Base-by-base conservation (phyloP, 208 protist species). In the Jaenimonas drosophilae region DNA sequence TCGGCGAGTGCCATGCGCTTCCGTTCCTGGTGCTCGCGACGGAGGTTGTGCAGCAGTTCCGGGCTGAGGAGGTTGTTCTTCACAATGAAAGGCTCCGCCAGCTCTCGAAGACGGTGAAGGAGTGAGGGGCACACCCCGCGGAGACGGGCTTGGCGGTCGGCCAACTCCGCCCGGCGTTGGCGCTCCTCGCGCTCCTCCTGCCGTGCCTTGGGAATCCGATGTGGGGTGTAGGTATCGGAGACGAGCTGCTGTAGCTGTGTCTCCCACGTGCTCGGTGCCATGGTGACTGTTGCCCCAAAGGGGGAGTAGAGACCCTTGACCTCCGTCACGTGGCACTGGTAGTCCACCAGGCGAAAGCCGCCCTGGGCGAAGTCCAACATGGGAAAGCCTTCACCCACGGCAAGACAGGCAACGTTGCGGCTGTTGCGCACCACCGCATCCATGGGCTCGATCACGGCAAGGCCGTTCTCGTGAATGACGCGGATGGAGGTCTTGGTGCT, bases 311-410 rank as follows among this genome's bases (percentile, higher is more conserved):
- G 49, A 25, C 70, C 21, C 12, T 50, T 44, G 17, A 92, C 74
- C 60, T 85, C 69, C 23, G 64, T 73, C 9, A 92, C 49, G 47
- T 76, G 52, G 28, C 65, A 65, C 29, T 67, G 62, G 20, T 64
- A 53, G 59, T 92, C 84, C n/a, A 92, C 73, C n/a, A 92, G 65
- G 23, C 76, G 84, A 48, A 92, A 31, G 9, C 75, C 76, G 28
- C 79, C 79, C 19, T 64, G 64, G 9, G 78, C 68, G 3, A 92
- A 31, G 47, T 92, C 84, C 51, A 92, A 92, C 40, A 84, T 72
- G n/a, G 71, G 64, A 33, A 84, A 71, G 11, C 79, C 77, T 52
- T 89, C 70, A 3, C 72, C 74, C 14, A 92, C 67, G 0, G 84
- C 79, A 30, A 78, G 58, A n/a, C 67, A 51, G 7, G 59, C 56